Evolutionary conservation across 2,329 filamentous ascomycete genomes (phyloP).

Genomic region (Colletotrichum limetticola): DNA sequence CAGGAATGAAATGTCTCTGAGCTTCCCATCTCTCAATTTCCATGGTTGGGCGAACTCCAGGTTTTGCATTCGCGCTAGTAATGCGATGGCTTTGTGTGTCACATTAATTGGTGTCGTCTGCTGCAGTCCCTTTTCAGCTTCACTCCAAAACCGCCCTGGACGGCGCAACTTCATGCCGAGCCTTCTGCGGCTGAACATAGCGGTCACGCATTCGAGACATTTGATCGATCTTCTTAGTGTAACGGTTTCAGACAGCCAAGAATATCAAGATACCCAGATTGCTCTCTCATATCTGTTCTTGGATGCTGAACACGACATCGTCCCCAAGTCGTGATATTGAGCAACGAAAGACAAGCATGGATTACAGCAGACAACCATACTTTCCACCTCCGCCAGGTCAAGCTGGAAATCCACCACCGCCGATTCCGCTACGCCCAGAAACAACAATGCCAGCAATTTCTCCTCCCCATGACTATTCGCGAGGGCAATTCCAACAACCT

Average conservation of each 20-base stretch:
- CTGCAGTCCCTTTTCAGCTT: background rate
- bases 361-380: background rate
- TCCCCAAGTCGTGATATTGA: background rate
- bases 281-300: background rate
- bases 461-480: background rate
- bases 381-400: slow-evolving; percentile 23
- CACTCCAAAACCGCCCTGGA: background rate
- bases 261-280: background rate
- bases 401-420: slow-evolving; percentile 3
- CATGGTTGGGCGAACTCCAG: background rate
- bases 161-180: background rate
- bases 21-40: no score
- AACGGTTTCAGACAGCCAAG: background rate
- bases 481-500: background rate
- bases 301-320: background rate
- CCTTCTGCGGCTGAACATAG: background rate
- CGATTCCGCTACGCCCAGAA: background rate
- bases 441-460: background rate
- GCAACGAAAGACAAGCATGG: background rate
- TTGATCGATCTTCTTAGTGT: background rate
- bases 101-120: background rate
- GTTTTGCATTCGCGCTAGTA: background rate
- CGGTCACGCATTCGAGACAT: background rate
- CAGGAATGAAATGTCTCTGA: background rate
- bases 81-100: background rate